Base-by-base conservation (phyloP, 768 basidiomycete genomes). In the Neoboletus magnificus region DNA sequence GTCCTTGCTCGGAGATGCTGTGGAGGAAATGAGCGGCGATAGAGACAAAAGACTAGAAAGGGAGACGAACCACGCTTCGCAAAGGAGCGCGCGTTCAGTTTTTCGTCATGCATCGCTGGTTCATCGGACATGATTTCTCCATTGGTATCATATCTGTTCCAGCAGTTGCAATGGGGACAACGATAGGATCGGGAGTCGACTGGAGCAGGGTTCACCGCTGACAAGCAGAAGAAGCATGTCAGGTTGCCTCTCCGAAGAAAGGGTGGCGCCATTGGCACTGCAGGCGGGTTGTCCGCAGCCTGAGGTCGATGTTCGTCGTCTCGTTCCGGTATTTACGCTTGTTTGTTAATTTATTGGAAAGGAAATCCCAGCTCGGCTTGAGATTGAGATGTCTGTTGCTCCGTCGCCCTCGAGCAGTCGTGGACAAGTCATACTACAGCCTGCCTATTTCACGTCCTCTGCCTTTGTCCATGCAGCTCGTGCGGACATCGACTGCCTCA, bases 71-170 rank as follows among this genome's bases (percentile, higher is more conserved):
- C 89, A 68, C 90, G 79, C 66, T 79, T 85, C 0, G 85, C 78
- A 67, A 93, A 94, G 3, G 87, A 86, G 20, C 64, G 69, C 2
- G 74, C 66, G 66, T 93, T 96, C 59, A 95, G 62, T 2, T 77
- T 70, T 65, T 92, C 84, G 60, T 91, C 84, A 65, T 91, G 84
- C 91, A 93, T 93, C 1, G 92, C 91, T 18, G 92, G 89, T 52
- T 93, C 87, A 64, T 93, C 87, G 1, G 91, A 91, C 36, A 87
- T 62, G 59, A 95, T 91, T 60, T 92, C 83, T 36, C 92, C 93
- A 13, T 75, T 67, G 48, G 81, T 70, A 62, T 88, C 83, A 66
- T 81, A 90, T 44, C 84, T 80, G 69, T 93, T 94, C 83, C 83
- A 84, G 67, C 87, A 90, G 40, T 73, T 72, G 63, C 90, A 92